Evolutionary conservation across 2,329 filamentous ascomycete genomes (phyloP), one percentile per base, ranked within the genome.

Genomic region (Beauveria australis): DNA sequence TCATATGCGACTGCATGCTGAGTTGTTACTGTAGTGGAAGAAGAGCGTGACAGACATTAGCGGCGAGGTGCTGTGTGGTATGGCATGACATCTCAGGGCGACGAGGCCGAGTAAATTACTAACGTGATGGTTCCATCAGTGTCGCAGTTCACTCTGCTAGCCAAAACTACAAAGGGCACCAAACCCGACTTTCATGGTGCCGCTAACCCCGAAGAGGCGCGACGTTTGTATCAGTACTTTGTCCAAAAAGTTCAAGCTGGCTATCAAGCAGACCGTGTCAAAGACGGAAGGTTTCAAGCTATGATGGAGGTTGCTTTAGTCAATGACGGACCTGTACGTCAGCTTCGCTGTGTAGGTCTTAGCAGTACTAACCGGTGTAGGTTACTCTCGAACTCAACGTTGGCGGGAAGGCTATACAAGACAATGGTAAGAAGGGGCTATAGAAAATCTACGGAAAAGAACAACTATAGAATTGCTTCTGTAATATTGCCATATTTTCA

Each of bases 251-350:
- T 97, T 47, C 82, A 86, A 67, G 80, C 86, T 59, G 80, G 85
- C 3, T 96, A 97, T 72, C 73, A 78, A 5, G 74, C 82, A 7
- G 89, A 91, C 9, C 87, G 81, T 64, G 92, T 99, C 62, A 92
- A 96, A 72, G 88, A 99, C 71, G 94, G 95, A n/a, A 86, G 93
- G 33, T 99, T 99, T 73, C 93, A 96, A 71, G 94, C 94, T 54
- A 97, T 96, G 92, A 99, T 99, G 94, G 89, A 97, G 70, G 93
- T 99, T 62, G 89, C 89, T 53, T 76, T 97, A 33, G 86, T 97
- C 54, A 97, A 97, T 66, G 93, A 97, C 66, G 86, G 86, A 1
- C 86, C 86, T 59, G 86, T 88, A 71, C 66, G 74, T 48, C 9
- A 26, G 33, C 22, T 5, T 14, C n/a, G 14, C n/a, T n/a, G 10